phyloP scores from a whole-genome alignment of 306 rosid genomes.

The Castanea mollissima region DNA sequence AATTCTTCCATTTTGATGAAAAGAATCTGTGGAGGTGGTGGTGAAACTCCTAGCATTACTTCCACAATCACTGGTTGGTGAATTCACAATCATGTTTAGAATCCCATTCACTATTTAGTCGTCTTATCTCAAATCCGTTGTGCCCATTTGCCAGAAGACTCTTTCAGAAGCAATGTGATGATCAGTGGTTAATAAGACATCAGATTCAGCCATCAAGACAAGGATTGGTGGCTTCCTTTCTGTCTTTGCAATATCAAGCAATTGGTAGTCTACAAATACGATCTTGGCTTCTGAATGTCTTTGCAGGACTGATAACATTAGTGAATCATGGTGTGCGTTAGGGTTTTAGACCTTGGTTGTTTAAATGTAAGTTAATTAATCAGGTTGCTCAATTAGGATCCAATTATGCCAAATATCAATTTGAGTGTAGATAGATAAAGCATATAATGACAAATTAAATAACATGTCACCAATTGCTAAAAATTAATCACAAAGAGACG shows the following conservation, averaged over 20 bases:
- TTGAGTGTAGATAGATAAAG: too few relatives aligned
- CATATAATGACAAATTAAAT: too few relatives aligned
- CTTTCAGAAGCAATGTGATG: too few relatives aligned
- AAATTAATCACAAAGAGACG: too few relatives aligned
- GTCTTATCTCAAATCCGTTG: too few relatives aligned
- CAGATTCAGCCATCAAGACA: slow-evolving; percentile 52
- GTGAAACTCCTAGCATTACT: slow-evolving; percentile 71
- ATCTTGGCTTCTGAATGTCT: slow-evolving; percentile 71
- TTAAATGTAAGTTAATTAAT: too few relatives aligned
- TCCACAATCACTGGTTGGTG: slow-evolving; percentile 44
- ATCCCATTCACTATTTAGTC: slow-evolving; percentile 6
- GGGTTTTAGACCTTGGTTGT: too few relatives aligned
- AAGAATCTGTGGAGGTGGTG: slow-evolving; percentile 65
- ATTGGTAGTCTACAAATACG: slow-evolving; percentile 61
- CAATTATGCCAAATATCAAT: too few relatives aligned
- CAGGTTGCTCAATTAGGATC: too few relatives aligned
- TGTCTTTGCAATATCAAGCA: slow-evolving; percentile 41
- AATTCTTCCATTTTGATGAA: slow-evolving; percentile 49
- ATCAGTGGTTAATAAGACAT: slow-evolving; percentile 2
- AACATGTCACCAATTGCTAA: slow-evolving; percentile 30
- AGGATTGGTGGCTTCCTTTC: slow-evolving; percentile 34
- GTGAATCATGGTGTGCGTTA: slow-evolving; percentile 33
- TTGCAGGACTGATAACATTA: slow-evolving; percentile 49
- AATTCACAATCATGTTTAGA: slow-evolving; percentile 63
- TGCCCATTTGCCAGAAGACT: too few relatives aligned